Percentiles rank a stretch among this genome's conserved stretches.
Conservation (phyloP, 805 yeast genomes). For the Martiniozyma abietophila region DNA sequence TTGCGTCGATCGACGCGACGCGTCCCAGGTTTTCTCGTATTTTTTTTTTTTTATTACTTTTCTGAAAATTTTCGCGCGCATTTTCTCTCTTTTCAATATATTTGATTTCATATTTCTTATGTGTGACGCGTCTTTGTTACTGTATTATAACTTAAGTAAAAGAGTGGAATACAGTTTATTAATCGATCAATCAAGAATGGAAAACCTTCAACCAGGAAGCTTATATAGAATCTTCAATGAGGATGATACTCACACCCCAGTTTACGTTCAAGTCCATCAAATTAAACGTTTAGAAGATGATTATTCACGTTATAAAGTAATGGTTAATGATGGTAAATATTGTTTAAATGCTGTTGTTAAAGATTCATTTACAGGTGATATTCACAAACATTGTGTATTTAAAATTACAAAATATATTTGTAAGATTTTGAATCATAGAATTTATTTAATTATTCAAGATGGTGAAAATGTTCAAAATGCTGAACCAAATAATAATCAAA, state of each 20-base stretch:
- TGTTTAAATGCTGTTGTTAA: conserved; percentile 45
- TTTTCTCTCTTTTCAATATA: not conserved
- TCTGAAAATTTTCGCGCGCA: not conserved
- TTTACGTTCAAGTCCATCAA: conserved; percentile 25
- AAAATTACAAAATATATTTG: conserved; percentile 17
- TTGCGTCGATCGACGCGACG: no score
- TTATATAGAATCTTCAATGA: conserved; percentile 18
- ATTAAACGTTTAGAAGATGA: conserved; percentile 26
- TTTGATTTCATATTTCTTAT: no score
- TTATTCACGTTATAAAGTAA: conserved; percentile 34
- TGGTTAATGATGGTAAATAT: conserved; percentile 45
- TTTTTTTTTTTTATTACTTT: not conserved
- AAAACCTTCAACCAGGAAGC: conserved; percentile 17
- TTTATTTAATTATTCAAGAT: conserved; percentile 21
- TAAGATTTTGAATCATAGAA: conserved; percentile 21
- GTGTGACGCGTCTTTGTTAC: no score
- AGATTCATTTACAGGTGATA: conserved; percentile 20
- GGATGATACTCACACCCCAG: conserved; percentile 14
- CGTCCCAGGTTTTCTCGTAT: not conserved
- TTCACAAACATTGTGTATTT: conserved; percentile 19
- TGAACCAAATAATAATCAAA: conserved; percentile 16
- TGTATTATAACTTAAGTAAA: not conserved
- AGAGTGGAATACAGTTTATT: no score
- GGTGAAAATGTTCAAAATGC: conserved; percentile 28
- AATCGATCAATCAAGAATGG: conserved; percentile 14